These are phyloP conservation scores for Chlamydomonas asymmetrica DNA, from an alignment of 139 green algal genomes.

Conservation along the genomic window DNA sequence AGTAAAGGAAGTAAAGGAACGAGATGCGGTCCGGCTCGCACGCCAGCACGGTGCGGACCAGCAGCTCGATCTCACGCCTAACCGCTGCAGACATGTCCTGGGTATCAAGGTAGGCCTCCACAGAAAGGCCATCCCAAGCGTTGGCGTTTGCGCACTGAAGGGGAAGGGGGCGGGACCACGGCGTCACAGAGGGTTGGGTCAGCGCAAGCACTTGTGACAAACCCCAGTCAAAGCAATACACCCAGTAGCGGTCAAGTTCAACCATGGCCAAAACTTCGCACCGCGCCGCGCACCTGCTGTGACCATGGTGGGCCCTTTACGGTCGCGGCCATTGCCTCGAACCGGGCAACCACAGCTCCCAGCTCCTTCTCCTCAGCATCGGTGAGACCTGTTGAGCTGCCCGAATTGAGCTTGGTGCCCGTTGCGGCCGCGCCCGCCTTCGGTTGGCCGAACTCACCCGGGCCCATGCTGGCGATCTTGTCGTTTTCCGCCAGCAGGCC, in stretches of 20 bases:
- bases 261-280: too few relatives aligned
- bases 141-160: background rate
- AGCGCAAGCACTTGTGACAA: too few relatives aligned
- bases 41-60: slow-evolving; percentile 1
- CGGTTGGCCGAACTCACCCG: too few relatives aligned
- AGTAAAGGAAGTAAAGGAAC: slow-evolving; percentile 8
- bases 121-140: background rate
- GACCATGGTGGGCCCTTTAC: background rate
- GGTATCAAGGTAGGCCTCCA: background rate
- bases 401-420: background rate
- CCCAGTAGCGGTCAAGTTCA: too few relatives aligned
- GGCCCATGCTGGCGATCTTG: too few relatives aligned
- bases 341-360: background rate
- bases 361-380: background rate
- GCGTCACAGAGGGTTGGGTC: too few relatives aligned
- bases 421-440: too few relatives aligned
- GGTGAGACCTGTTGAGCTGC: background rate
- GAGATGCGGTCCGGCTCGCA: background rate
- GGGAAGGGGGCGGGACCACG: too few relatives aligned
- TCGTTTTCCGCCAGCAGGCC: too few relatives aligned
- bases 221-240: too few relatives aligned
- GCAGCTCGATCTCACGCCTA: background rate
- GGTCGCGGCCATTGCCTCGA: background rate
- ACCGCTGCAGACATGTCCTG: background rate
- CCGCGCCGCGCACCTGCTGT: too few relatives aligned